A percentile compares a stretch with the other conserved stretches of the same genome.
Conservation (phyloP, 2,329 filamentous ascomycete species). For the Passalora sequoiae region DNA sequence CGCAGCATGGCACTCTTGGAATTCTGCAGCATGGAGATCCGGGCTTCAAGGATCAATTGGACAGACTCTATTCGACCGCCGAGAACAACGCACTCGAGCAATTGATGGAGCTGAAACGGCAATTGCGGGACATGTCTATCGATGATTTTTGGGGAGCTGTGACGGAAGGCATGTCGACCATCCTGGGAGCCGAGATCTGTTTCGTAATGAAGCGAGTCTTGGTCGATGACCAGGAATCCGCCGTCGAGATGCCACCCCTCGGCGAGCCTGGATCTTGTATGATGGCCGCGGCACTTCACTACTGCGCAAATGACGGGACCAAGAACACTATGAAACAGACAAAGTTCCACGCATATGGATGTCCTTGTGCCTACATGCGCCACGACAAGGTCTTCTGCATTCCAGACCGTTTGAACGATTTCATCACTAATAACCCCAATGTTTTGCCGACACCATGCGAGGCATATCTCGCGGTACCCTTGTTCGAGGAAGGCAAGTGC, state of each 20-base stretch:
- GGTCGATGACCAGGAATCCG: slow-evolving; percentile 53
- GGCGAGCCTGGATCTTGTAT: slow-evolving; percentile 59
- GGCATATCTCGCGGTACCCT: slow-evolving; percentile 61
- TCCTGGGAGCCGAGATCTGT: slow-evolving; percentile 61
- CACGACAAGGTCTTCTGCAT: slow-evolving; percentile 67
- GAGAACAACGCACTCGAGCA: slow-evolving; percentile 59
- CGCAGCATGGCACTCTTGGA: slow-evolving; percentile 24
- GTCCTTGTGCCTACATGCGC: slow-evolving; percentile 64
- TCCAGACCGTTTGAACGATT: slow-evolving; percentile 55
- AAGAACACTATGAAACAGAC: slow-evolving; percentile 54
- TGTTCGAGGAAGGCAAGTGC: slow-evolving; percentile 61
- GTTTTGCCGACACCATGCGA: slow-evolving; percentile 57
- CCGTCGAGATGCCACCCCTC: slow-evolving; percentile 57
- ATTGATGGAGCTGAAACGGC: slow-evolving; percentile 55
- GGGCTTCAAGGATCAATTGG: slow-evolving; percentile 23
- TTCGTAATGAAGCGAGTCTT: slow-evolving; percentile 63
- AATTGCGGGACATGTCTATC: slow-evolving; percentile 49
- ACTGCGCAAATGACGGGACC: slow-evolving; percentile 53
- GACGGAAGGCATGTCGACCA: slow-evolving; percentile 59
- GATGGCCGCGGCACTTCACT: slow-evolving; percentile 62
- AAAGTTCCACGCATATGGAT: slow-evolving; percentile 60
- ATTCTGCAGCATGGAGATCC: slow-evolving; percentile 24
- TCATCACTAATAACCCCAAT: slow-evolving; percentile 58
- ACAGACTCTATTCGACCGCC: slow-evolving; percentile 29
- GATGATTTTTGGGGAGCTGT: slow-evolving; percentile 61